Percentiles rank a stretch among this genome's conserved stretches.
phyloP scores from a whole-genome alignment of 306 rosid genomes.

The Cucumis sativus region DNA sequence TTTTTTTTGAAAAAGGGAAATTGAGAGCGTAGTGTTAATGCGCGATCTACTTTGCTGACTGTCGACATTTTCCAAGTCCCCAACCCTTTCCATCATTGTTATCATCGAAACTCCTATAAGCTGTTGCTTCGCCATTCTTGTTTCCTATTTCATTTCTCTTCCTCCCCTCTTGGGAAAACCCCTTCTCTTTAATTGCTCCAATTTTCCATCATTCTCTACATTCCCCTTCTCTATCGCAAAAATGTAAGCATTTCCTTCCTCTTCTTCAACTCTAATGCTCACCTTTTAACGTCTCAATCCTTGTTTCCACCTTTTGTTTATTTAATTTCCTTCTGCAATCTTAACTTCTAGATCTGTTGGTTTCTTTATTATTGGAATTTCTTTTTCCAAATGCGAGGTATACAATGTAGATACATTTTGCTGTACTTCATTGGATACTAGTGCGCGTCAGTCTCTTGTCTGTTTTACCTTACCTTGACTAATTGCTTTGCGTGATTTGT shows the following conservation, averaged over 20 bases:
- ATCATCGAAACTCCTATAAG: constrained; percentile 1
- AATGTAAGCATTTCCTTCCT: constrained; percentile 24
- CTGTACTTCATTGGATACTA: not conserved
- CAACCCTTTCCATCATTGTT: not conserved
- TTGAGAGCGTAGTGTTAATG: not conserved
- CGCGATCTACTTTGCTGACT: not conserved
- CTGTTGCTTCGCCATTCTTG: not conserved
- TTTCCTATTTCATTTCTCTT: not conserved
- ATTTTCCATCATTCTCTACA: constrained; percentile 13
- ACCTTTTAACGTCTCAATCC: not conserved
- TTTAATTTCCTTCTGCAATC: not conserved
- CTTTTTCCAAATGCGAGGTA: not conserved
- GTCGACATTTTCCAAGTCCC: constrained; percentile 5
- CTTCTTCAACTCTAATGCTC: not conserved
- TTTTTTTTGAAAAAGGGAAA: not conserved
- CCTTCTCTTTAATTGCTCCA: not conserved
- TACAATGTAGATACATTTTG: not conserved
- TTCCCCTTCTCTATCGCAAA: constrained; percentile 15
- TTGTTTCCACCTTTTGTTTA: not conserved
- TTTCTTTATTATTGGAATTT: not conserved
- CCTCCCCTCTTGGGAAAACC: not conserved
- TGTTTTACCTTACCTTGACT: not conserved
- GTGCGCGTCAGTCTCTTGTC: not conserved
- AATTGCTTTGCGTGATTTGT: not conserved
- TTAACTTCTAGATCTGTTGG: not conserved